These are phyloP conservation scores for Dionaea muscipula DNA, from an alignment of 179 eudicot species.

Conservation along the genomic window DNA sequence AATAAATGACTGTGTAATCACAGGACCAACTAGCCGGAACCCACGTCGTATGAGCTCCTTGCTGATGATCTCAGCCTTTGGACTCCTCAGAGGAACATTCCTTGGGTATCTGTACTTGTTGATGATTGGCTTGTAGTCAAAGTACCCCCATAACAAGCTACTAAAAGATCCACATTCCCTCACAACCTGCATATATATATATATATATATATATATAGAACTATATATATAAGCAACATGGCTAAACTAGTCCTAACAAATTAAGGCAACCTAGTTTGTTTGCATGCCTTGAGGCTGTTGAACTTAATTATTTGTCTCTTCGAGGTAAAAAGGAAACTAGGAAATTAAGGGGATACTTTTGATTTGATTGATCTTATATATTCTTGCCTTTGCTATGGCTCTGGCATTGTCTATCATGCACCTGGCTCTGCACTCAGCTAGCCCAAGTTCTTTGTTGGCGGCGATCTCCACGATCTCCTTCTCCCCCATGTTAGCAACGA, in stretches of 20 bases:
- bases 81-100: constrained; percentile 76
- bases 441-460: constrained; percentile 45
- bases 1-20: constrained; percentile 78
- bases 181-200: constrained; percentile 31
- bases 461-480: constrained; percentile 53
- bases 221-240: not conserved
- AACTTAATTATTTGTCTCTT: not conserved
- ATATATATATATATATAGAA: not conserved
- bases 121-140: constrained; percentile 65
- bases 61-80: constrained; percentile 81
- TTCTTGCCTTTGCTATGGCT: constrained; percentile 63
- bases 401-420: constrained; percentile 86
- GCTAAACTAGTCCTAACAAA: too few relatives aligned
- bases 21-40: constrained; percentile 85
- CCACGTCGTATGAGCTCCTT: constrained; percentile 67
- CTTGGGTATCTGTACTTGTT: constrained; percentile 71
- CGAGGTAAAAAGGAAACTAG: too few relatives aligned
- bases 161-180: constrained; percentile 80
- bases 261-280: too few relatives aligned
- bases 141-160: constrained; percentile 71
- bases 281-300: too few relatives aligned
- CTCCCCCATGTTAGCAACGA: constrained; percentile 67
- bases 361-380: too few relatives aligned
- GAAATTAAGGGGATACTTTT: too few relatives aligned
- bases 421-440: constrained; percentile 76